These are phyloP conservation scores for Trametes gibbosa DNA, from an alignment of 768 basidiomycete species.

Conservation along the genomic window DNA sequence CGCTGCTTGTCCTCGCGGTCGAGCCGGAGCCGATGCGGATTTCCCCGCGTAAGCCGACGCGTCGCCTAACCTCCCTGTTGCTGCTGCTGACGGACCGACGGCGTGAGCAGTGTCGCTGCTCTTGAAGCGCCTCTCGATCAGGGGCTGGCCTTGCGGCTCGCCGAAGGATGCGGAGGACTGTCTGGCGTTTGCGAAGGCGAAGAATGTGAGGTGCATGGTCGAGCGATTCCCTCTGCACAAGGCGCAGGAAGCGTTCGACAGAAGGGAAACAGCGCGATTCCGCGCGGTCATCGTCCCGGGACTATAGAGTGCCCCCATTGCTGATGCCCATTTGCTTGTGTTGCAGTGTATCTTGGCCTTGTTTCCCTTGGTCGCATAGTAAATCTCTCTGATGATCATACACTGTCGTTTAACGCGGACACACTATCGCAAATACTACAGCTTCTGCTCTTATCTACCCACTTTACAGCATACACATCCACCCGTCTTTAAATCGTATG, in stretches of 20 bases:
- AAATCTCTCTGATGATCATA: too few species aligned
- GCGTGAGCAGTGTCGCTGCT: slow-evolving; percentile 19
- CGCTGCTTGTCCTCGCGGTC: slow-evolving; percentile 23
- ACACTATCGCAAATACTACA: too few species aligned
- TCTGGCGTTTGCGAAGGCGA: slow-evolving; percentile 18
- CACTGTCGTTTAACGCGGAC: too few species aligned
- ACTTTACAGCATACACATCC: too few species aligned
- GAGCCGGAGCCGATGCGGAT: slow-evolving; percentile 19
- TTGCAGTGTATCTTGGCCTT: not conserved
- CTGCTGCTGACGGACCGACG: too few species aligned
- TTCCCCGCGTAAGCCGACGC: slow-evolving; percentile 17
- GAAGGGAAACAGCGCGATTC: slow-evolving; percentile 22
- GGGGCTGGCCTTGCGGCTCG: slow-evolving; percentile 27
- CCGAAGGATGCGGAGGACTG: slow-evolving; percentile 23
- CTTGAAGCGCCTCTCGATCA: slow-evolving; percentile 23
- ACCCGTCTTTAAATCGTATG: too few species aligned
- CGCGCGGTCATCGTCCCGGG: slow-evolving; percentile 23
- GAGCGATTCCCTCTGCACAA: slow-evolving; percentile 25
- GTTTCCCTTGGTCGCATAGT: too few species aligned
- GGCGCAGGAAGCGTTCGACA: slow-evolving; percentile 25
- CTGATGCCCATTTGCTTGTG: not conserved
- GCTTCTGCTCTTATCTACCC: too few species aligned
- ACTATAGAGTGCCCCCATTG: too few species aligned
- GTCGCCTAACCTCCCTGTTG: too few species aligned
- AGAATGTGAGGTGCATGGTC: slow-evolving; percentile 22